A percentile compares a stretch with the other conserved stretches of the same genome.
phyloP scores from a whole-genome alignment of 2,329 filamentous ascomycete species.

The Chalaropsis ovoidea region DNA sequence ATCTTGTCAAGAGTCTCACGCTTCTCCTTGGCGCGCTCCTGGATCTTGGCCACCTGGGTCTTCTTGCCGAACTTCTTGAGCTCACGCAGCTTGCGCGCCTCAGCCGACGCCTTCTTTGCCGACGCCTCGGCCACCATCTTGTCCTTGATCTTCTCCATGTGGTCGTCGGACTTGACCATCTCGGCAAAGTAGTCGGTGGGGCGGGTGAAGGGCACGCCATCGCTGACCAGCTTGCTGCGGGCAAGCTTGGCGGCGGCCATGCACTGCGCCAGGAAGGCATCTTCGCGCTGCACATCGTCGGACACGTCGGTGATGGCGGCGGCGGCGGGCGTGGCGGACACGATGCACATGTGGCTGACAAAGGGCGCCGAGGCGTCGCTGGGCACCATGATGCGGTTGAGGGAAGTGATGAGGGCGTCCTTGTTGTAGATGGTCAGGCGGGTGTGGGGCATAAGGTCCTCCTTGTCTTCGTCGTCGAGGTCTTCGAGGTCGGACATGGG shows the following conservation, averaged over 20 bases:
- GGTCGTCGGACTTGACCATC: conserved; percentile 97
- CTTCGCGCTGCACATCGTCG: conserved; percentile 84
- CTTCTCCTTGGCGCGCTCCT: conserved; percentile 89
- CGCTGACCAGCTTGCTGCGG: conserved; percentile 64
- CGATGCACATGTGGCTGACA: conserved; percentile 69
- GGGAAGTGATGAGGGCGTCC: conserved; percentile 65
- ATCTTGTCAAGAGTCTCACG: conserved; percentile 92
- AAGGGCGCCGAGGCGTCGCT: conserved; percentile 61
- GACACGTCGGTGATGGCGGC: conserved; percentile 67
- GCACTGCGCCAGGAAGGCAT: conserved; percentile 86
- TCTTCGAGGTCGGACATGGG: conserved; percentile 80
- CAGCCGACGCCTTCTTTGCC: conserved; percentile 79
- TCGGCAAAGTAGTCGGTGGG: conserved; percentile 96
- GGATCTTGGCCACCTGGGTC: conserved; percentile 89
- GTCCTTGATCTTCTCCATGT: conserved; percentile 93
- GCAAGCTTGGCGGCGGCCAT: conserved; percentile 67
- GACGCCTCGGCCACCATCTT: conserved; percentile 89
- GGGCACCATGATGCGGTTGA: conserved; percentile 65
- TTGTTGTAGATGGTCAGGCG: conserved; percentile 97
- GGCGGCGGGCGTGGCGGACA: conserved; percentile 54
- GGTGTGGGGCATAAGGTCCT: conserved; percentile 80
- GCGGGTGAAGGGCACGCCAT: conserved; percentile 75
- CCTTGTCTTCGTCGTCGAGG: conserved; percentile 65
- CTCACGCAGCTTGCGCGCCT: conserved; percentile 84
- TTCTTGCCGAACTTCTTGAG: conserved; percentile 99